A percentile compares a stretch with the other conserved stretches of the same genome.
phyloP scores from a whole-genome alignment of 2,329 filamentous ascomycete genomes.

The Ascochyta clinopodiicola region DNA sequence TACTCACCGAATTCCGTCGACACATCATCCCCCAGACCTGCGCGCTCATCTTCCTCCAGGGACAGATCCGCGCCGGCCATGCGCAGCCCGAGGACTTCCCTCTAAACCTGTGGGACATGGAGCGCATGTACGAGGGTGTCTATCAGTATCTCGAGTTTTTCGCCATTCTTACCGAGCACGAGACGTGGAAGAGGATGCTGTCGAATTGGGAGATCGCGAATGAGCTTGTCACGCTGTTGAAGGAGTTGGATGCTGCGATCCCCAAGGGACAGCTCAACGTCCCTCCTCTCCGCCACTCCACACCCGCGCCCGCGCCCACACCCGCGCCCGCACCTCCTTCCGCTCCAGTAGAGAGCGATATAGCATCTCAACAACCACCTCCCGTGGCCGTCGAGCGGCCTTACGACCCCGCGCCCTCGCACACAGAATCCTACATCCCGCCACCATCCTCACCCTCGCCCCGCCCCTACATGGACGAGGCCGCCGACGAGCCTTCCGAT shows the following conservation, averaged over 20 bases:
- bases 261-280: constrained; percentile 68
- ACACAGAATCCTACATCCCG: constrained; percentile 53
- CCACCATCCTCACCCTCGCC: constrained; percentile 40
- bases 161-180: constrained; percentile 84
- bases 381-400: constrained; percentile 67
- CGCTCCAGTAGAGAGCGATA: constrained; percentile 29
- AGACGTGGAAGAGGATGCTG: constrained; percentile 81
- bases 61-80: constrained; percentile 79
- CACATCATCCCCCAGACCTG: constrained; percentile 94
- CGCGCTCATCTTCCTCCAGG: constrained; percentile 91
- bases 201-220: constrained; percentile 92
- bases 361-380: constrained; percentile 26
- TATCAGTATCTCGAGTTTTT: constrained; percentile 95
- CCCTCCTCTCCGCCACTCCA: constrained; percentile 59
- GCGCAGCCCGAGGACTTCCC: constrained; percentile 87
- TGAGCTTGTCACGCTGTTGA: constrained; percentile 85
- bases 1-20: constrained; percentile 90
- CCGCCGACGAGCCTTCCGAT: constrained; percentile 66
- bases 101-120: constrained; percentile 96
- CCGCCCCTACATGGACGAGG: constrained; percentile 56
- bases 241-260: constrained; percentile 85
- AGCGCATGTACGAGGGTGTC: constrained; percentile 91
- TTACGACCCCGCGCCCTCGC: constrained; percentile 61
- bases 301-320: constrained; percentile 35
- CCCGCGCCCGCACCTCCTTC: constrained; percentile 19